Evolutionary conservation across 164 flowering plant species (phyloP), one percentile per base, ranked within the genome.

Genomic region (Kingdonia uniflora): DNA sequence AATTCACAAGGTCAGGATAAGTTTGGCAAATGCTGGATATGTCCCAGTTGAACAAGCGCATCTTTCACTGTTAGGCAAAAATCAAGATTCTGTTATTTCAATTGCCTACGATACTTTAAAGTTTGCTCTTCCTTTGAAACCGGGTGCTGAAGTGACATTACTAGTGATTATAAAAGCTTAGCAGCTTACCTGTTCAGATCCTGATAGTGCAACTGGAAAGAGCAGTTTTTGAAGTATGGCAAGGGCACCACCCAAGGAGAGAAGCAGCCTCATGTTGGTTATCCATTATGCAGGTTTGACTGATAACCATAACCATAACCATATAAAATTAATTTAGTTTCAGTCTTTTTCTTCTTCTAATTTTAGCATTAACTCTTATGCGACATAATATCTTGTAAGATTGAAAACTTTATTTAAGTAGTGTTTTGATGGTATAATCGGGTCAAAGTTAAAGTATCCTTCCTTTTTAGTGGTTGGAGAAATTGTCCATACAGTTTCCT

Each of bases 41-140:
- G 90, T 89, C 61, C 84, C 96, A 40, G 83, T 89, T 56, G 96
- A 89, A 64, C 92, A 86, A 67, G 96, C 92, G 23, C 96, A 89
- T 69, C 71, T 87, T 25, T 87, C 96, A 42, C 56, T 94, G 1
- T 94, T 90, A 0, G 99, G 99, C 42, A 94, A 85, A 63, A 84
- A 89, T 65, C 99, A 89, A 72, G 97, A 94, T 66, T 76, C 92
- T 62, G 76, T 94, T 38, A 64, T 84, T 61, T 83, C 92, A 58
- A 59, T 89, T 59, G 76, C 69, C 43, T 61, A 53, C 69, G 90
- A 86, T 59, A 67, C 73, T 17, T 75, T 94, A 49, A 71, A 79
- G 50, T 75, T 86, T 40, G 87, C 79, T 49, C 92, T 89, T 56
- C 99, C 99, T 51, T 54, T 94, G 65, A 94, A 80, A 64, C 96